phyloP scores from a whole-genome alignment of 495 filamentous ascomycete genomes.

The Neurospora cerealis region DNA sequence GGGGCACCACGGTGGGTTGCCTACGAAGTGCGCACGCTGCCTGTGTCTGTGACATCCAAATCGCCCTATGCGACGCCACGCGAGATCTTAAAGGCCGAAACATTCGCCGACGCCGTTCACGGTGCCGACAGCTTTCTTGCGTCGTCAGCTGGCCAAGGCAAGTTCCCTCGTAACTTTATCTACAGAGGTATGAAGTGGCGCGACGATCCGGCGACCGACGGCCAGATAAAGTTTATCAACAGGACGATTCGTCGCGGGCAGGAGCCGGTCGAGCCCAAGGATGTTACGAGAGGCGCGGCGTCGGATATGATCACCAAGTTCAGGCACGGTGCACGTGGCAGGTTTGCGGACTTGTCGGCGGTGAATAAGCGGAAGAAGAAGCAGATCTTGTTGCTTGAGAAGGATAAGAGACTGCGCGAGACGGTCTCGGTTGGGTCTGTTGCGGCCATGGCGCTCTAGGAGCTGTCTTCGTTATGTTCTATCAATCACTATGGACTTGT shows the following conservation, averaged over 20 bases:
- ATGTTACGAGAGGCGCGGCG: constrained; percentile 72
- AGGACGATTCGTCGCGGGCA: constrained; percentile 41
- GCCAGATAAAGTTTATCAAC: constrained; percentile 66
- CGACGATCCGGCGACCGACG: constrained; percentile 48
- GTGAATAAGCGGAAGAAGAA: constrained; percentile 36
- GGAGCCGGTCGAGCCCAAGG: constrained; percentile 40
- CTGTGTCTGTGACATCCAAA: constrained; percentile 23
- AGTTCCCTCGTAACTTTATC: constrained; percentile 53
- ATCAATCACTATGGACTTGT: neutral
- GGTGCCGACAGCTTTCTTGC: constrained; percentile 49
- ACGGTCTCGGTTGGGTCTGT: constrained; percentile 57
- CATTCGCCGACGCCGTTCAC: constrained; percentile 63
- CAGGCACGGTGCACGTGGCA: constrained; percentile 68
- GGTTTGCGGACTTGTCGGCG: constrained; percentile 46
- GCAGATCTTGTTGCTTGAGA: constrained; percentile 31
- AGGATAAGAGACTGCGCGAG: constrained; percentile 35
- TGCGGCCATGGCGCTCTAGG: neutral
- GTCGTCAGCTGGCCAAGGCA: constrained; percentile 16
- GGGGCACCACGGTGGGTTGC: constrained; percentile 15
- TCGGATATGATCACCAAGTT: constrained; percentile 90
- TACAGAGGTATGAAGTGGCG: constrained; percentile 56
- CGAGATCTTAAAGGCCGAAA: constrained; percentile 45
- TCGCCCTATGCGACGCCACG: constrained; percentile 57
- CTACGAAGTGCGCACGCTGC: constrained; percentile 29
- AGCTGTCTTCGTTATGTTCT: neutral